phyloP scores from a whole-genome alignment of 371 early-diverging fungal genomes.

The Coemansia sp. region DNA sequence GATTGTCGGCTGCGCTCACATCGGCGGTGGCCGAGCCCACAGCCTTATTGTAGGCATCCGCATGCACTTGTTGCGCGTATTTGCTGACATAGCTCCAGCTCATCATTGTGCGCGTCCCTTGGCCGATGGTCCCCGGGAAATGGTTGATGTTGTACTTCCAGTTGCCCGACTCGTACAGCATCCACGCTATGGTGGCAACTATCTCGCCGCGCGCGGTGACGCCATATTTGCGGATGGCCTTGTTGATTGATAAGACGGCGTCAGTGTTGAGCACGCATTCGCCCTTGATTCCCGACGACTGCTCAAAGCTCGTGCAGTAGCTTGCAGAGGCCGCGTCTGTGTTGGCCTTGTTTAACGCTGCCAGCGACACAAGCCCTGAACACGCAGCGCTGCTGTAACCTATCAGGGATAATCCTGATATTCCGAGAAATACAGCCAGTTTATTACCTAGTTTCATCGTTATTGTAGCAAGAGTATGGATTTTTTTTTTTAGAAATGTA shows the following conservation, averaged over 20 bases:
- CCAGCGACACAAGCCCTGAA: conserved; percentile 4
- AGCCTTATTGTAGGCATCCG: conserved; percentile 9
- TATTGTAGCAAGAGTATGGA: too few species aligned
- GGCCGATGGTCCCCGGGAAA: conserved; percentile 26
- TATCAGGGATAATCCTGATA: not conserved
- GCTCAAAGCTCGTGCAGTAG: conserved; percentile 8
- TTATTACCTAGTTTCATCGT: too few species aligned
- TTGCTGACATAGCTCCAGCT: conserved; percentile 12
- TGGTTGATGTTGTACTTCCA: conserved; percentile 44
- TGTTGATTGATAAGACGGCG: conserved; percentile 18
- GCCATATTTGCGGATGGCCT: conserved; percentile 14
- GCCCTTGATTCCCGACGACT: not conserved
- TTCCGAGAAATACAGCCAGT: not conserved
- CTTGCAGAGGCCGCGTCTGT: conserved; percentile 4
- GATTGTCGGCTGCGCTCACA: conserved; percentile 2
- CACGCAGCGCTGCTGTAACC: conserved; percentile 2
- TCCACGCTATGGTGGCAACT: conserved; percentile 34
- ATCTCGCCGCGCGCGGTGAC: conserved; percentile 26
- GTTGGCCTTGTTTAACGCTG: conserved; percentile 10
- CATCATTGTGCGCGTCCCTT: conserved; percentile 30
- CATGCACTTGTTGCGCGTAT: conserved; percentile 8
- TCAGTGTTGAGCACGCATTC: conserved; percentile 24
- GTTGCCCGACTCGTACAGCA: conserved; percentile 26
- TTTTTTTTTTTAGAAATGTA: too few species aligned
- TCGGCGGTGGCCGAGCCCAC: conserved; percentile 2